Percentiles rank a stretch among this genome's conserved stretches.
These are phyloP conservation scores for Xanthoconium separans DNA, from an alignment of 1,284 basidiomycete genomes.

Conservation along the genomic window DNA sequence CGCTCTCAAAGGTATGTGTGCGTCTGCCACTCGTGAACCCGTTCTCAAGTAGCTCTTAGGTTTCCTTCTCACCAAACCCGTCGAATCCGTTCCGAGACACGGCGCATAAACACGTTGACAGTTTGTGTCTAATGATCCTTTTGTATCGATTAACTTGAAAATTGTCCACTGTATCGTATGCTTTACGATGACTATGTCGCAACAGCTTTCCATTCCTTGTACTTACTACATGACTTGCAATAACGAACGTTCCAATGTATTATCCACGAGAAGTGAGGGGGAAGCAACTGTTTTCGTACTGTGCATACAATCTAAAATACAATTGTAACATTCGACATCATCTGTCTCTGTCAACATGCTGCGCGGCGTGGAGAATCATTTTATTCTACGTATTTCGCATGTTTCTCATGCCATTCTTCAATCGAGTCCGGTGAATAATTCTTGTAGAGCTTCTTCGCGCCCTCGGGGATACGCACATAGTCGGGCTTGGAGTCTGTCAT, in stretches of 20 bases:
- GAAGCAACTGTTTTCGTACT: too few species aligned
- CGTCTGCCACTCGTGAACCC: background rate
- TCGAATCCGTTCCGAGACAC: constrained; percentile 51
- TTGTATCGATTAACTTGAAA: constrained; percentile 3
- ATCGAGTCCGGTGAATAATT: constrained; percentile 44
- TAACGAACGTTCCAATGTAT: background rate
- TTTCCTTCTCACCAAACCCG: constrained; percentile 51
- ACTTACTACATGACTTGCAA: background rate
- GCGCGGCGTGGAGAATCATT: background rate
- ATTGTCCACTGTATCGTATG: background rate
- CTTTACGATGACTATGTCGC: constrained; percentile 7
- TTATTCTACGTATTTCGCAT: constrained; percentile 38
- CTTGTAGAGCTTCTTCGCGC: constrained; percentile 44
- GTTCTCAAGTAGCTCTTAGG: constrained; percentile 23
- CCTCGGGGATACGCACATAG: constrained; percentile 61
- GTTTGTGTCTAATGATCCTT: background rate
- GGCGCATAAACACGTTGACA: constrained; percentile 5
- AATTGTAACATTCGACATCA: background rate
- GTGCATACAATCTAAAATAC: background rate
- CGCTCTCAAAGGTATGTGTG: constrained; percentile 47
- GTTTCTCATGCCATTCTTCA: constrained; percentile 57
- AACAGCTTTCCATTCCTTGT: constrained; percentile 8
- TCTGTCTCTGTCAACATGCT: background rate
- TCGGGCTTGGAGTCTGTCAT: constrained; percentile 50
- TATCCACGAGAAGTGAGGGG: background rate